Evolutionary conservation across 1,139 yeast genomes (phyloP).

Genomic region (Suhomyces choctaworum): DNA sequence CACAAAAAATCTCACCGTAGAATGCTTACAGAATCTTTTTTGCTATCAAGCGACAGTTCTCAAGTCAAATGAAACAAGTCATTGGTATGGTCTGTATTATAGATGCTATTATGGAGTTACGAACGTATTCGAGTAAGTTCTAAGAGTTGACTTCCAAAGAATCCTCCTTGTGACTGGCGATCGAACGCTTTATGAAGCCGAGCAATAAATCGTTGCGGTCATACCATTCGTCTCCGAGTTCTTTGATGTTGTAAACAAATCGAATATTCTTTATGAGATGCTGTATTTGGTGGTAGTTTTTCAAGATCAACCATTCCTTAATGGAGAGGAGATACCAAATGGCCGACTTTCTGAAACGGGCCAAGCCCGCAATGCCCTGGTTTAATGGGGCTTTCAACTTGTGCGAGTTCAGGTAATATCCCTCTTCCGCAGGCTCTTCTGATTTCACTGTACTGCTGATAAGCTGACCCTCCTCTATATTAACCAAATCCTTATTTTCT

Average conservation of each 20-base stretch:
- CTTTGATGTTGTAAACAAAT: slow-evolving; percentile 23
- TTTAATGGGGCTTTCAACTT: slow-evolving; percentile 40
- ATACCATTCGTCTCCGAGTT: slow-evolving; percentile 33
- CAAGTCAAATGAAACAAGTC: too few species aligned
- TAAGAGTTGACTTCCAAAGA: background rate
- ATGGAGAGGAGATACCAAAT: slow-evolving; percentile 80
- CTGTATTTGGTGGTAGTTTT: slow-evolving; percentile 28
- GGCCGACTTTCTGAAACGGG: slow-evolving; percentile 70
- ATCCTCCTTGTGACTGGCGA: slow-evolving; percentile 1
- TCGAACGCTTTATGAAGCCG: slow-evolving; percentile 30
- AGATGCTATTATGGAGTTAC: too few species aligned
- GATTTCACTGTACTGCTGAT: slow-evolving; percentile 1
- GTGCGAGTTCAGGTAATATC: slow-evolving; percentile 35
- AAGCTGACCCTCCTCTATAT: slow-evolving; percentile 11
- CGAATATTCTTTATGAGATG: slow-evolving; percentile 27
- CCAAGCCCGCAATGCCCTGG: slow-evolving; percentile 48
- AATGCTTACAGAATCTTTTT: too few species aligned
- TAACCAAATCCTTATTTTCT: slow-evolving; percentile 17
- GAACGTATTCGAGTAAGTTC: too few species aligned
- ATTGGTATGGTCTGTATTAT: too few species aligned
- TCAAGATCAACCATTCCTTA: slow-evolving; percentile 59
- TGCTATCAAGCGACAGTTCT: too few species aligned
- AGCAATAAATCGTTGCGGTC: slow-evolving; percentile 35
- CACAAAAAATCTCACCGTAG: too few species aligned
- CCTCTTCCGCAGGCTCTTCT: slow-evolving; percentile 24